phyloP scores from a whole-genome alignment of 768 basidiomycete species.

The Lentinula aciculospora region DNA sequence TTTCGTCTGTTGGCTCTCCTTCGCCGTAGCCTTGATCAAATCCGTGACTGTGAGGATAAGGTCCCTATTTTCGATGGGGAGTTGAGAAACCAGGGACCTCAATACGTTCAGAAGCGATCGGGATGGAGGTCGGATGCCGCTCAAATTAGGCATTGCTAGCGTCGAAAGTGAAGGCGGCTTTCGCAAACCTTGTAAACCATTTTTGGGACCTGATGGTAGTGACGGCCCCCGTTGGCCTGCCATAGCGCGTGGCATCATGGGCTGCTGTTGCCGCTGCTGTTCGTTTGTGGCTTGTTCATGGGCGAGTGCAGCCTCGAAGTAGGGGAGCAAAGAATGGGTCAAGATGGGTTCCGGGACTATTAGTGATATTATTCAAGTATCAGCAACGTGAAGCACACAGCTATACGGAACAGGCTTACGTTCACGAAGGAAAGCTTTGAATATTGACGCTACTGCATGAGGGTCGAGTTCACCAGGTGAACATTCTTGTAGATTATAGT shows the following conservation, averaged over 20 bases:
- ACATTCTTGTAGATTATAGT: slow-evolving; percentile 76
- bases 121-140: slow-evolving; percentile 57
- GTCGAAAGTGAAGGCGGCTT: slow-evolving; percentile 81
- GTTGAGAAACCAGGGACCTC: slow-evolving; percentile 52
- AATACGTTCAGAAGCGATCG: slow-evolving; percentile 51
- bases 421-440: slow-evolving; percentile 91
- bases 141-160: slow-evolving; percentile 65
- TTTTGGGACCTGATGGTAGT: slow-evolving; percentile 34
- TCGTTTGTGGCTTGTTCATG: slow-evolving; percentile 38
- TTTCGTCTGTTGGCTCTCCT: slow-evolving; percentile 66
- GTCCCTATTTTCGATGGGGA: slow-evolving; percentile 81
- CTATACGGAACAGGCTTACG: slow-evolving; percentile 46
- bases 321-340: slow-evolving; percentile 62
- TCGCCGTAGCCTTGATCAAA: slow-evolving; percentile 72
- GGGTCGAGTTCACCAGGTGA: slow-evolving; percentile 88
- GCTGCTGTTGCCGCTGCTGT: slow-evolving; percentile 9
- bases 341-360: slow-evolving; percentile 85
- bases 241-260: slow-evolving; percentile 3
- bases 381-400: neutral
- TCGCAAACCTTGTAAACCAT: slow-evolving; percentile 38
- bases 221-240: slow-evolving; percentile 20
- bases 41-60: slow-evolving; percentile 79
- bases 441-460: slow-evolving; percentile 88
- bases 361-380: neutral
- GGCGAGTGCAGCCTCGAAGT: slow-evolving; percentile 74